These are phyloP conservation scores for Monilinia aucupariae DNA, from an alignment of 2,329 filamentous ascomycete species.

Conservation along the genomic window DNA sequence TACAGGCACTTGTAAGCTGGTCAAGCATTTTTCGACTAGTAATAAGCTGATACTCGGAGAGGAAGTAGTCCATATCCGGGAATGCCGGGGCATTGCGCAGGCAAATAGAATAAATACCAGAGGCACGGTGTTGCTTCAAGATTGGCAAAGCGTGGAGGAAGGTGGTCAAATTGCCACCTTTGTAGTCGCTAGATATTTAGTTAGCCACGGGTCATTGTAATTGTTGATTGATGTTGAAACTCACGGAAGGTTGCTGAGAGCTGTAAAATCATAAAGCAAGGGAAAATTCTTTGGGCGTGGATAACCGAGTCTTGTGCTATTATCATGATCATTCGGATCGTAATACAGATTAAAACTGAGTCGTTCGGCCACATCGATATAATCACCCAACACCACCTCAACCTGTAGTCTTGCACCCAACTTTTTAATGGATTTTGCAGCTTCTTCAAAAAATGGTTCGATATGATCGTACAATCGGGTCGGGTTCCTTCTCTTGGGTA, in stretches of 20 bases:
- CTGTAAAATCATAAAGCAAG: background rate
- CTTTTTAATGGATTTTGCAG: conserved; percentile 16
- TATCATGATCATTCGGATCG: background rate
- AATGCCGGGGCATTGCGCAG: background rate
- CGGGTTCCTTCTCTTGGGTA: no score
- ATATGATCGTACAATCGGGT: conserved; percentile 18
- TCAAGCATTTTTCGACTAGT: background rate
- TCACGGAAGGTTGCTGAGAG: background rate
- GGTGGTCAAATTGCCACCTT: background rate
- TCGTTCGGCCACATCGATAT: conserved; percentile 21
- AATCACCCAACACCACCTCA: conserved; percentile 21
- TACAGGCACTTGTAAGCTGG: background rate
- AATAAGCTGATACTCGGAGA: background rate
- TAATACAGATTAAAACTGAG: conserved; percentile 18
- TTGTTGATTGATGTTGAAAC: background rate
- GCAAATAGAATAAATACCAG: background rate
- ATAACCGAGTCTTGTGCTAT: background rate
- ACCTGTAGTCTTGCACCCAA: conserved; percentile 17
- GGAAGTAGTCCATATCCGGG: background rate
- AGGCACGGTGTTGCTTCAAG: background rate
- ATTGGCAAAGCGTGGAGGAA: background rate
- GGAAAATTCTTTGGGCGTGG: background rate
- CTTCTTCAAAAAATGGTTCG: conserved; percentile 18
- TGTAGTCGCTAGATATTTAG: background rate
- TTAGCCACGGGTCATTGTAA: background rate